These are phyloP conservation scores for Penicillium turbatum DNA, from an alignment of 495 filamentous ascomycete species.

Conservation along the genomic window DNA sequence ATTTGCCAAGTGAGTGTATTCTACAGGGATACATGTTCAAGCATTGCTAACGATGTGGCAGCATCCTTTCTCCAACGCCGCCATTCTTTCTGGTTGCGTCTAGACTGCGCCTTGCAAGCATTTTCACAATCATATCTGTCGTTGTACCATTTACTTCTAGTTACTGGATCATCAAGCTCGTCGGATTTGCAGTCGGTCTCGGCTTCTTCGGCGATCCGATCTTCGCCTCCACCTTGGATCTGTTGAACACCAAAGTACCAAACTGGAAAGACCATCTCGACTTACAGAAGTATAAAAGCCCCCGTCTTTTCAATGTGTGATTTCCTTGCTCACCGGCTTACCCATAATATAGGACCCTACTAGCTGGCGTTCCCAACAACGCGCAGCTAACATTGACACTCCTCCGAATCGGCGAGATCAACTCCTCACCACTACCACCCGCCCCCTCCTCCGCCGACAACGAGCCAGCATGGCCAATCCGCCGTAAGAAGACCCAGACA, in stretches of 20 bases:
- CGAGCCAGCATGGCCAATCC: constrained; percentile 19
- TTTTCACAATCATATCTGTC: constrained; percentile 55
- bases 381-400: constrained; percentile 82
- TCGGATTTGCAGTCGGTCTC: constrained; percentile 62
- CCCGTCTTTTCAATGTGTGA: not conserved
- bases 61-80: constrained; percentile 69
- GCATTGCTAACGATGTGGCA: constrained; percentile 23
- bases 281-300: constrained; percentile 53
- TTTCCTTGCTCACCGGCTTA: not conserved
- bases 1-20: constrained; percentile 62
- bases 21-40: not conserved
- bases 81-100: constrained; percentile 66
- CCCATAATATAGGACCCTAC: constrained; percentile 52
- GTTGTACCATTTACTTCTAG: constrained; percentile 60
- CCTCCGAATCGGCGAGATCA: constrained; percentile 79
- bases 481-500: constrained; percentile 37
- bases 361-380: constrained; percentile 84
- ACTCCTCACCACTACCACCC: constrained; percentile 76
- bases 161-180: constrained; percentile 68
- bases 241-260: constrained; percentile 63
- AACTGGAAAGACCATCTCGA: constrained; percentile 73
- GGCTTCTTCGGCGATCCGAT: constrained; percentile 80
- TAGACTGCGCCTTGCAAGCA: constrained; percentile 57
- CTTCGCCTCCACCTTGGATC: constrained; percentile 52
- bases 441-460: constrained; percentile 51